phyloP scores from a whole-genome alignment of 768 basidiomycete species.

The Termitomyces sp. region DNA sequence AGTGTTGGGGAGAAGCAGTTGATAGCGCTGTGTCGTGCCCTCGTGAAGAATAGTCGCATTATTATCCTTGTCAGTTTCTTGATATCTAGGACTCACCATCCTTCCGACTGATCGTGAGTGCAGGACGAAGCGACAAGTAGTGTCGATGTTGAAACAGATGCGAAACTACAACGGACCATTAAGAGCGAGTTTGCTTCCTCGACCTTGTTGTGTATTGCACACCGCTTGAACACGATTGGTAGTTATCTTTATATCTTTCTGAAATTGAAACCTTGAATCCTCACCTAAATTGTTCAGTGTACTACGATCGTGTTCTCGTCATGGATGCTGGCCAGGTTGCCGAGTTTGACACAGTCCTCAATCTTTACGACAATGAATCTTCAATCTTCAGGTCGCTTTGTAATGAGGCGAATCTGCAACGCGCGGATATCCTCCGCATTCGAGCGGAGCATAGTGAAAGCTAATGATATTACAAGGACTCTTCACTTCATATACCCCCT shows the following conservation, averaged over 20 bases:
- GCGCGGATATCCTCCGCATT: slow-evolving; percentile 56
- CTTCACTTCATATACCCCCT: neutral
- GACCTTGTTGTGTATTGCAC: slow-evolving; percentile 55
- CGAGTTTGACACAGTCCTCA: slow-evolving; percentile 73
- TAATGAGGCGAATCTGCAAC: slow-evolving; percentile 55
- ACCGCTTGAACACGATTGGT: slow-evolving; percentile 58
- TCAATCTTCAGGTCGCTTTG: slow-evolving; percentile 74
- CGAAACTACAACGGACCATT: slow-evolving; percentile 60
- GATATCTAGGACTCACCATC: neutral
- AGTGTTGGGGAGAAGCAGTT: slow-evolving; percentile 67
- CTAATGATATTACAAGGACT: neutral
- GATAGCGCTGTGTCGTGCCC: slow-evolving; percentile 56
- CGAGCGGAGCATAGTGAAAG: slow-evolving; percentile 25
- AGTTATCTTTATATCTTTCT: neutral
- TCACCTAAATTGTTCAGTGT: slow-evolving; percentile 27
- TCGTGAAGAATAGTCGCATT: slow-evolving; percentile 59
- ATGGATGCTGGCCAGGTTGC: slow-evolving; percentile 68
- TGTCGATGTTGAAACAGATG: slow-evolving; percentile 62
- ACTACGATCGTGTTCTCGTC: slow-evolving; percentile 69
- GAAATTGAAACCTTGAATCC: slow-evolving; percentile 1
- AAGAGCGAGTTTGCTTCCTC: slow-evolving; percentile 54
- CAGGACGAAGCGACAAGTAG: slow-evolving; percentile 64
- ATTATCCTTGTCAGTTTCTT: slow-evolving; percentile 45
- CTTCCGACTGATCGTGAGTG: neutral
- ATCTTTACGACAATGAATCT: slow-evolving; percentile 53